Percentiles rank a stretch among this genome's conserved stretches.
Evolutionary conservation across 805 yeast genomes (phyloP).

Genomic region (Candida andamanensis): DNA sequence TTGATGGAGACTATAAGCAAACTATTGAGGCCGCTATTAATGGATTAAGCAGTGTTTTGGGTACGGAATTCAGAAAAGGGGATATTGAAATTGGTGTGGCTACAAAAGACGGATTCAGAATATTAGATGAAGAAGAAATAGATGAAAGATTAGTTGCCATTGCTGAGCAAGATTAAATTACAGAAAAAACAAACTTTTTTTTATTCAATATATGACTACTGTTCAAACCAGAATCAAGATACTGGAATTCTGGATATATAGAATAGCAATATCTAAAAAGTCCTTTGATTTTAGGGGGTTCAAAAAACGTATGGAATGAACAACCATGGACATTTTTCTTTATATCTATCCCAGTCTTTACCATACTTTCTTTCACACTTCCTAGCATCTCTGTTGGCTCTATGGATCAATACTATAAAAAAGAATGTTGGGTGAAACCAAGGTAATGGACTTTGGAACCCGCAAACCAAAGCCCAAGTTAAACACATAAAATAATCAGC

Average conservation of each 20-base stretch:
- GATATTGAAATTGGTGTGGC: conserved; percentile 95
- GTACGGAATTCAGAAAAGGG: conserved; percentile 89
- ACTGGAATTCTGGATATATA: too few species aligned
- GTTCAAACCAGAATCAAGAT: too few species aligned
- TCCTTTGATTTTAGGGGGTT: too few species aligned
- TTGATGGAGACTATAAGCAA: conserved; percentile 79
- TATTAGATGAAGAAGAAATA: conserved; percentile 77
- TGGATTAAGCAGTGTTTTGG: conserved; percentile 78
- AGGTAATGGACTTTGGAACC: conserved; percentile 82
- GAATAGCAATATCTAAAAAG: too few species aligned
- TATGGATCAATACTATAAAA: conserved; percentile 79
- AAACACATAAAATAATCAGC: conserved; percentile 87
- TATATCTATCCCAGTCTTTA: conserved; percentile 85
- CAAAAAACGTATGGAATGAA: conserved; percentile 80
- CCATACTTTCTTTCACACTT: conserved; percentile 89
- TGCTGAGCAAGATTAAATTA: conserved; percentile 83
- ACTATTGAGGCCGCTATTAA: conserved; percentile 88
- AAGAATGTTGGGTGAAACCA: conserved; percentile 95
- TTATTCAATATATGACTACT: too few species aligned
- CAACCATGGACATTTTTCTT: conserved; percentile 82
- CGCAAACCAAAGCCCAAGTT: conserved; percentile 91
- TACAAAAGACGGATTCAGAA: conserved; percentile 62
- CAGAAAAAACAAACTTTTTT: background rate
- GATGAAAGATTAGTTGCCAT: conserved; percentile 91
- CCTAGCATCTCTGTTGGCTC: conserved; percentile 81